These are phyloP conservation scores for Glycyrrhiza uralensis DNA, from an alignment of 306 rosid species.

Conservation along the genomic window DNA sequence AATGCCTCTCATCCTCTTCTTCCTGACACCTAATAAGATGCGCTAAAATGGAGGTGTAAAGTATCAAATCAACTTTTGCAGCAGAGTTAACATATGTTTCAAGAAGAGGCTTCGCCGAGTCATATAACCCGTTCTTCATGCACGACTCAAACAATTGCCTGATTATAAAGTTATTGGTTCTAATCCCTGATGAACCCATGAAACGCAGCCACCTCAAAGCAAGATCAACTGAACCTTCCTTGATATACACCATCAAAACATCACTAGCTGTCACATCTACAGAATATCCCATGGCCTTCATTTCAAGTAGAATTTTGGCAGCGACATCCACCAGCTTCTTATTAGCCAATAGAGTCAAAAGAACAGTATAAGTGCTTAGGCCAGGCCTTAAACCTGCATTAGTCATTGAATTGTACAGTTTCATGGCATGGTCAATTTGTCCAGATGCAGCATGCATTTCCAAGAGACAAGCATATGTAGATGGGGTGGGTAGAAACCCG, in stretches of 20 bases:
- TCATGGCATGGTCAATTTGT: conserved; percentile 83
- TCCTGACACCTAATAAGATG: conserved; percentile 94
- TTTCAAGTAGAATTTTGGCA: conserved; percentile 75
- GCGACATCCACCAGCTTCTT: conserved; percentile 61
- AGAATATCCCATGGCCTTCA: conserved; percentile 90
- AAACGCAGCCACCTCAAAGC: conserved; percentile 91
- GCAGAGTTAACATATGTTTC: conserved; percentile 82
- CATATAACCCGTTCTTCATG: conserved; percentile 78
- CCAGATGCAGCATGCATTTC: conserved; percentile 95
- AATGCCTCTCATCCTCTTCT: conserved; percentile 77
- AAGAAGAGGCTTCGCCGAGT: conserved; percentile 86
- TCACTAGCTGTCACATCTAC: conserved; percentile 95
- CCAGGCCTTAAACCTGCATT: conserved; percentile 87
- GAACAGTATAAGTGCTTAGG: conserved; percentile 74
- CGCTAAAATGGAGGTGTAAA: conserved; percentile 88
- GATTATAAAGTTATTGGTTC: conserved; percentile 83
- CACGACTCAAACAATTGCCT: conserved; percentile 93
- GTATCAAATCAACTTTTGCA: conserved; percentile 89
- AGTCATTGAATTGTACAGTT: conserved; percentile 85
- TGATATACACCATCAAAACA: conserved; percentile 87
- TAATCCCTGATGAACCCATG: conserved; percentile 91
- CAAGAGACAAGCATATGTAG: conserved; percentile 82
- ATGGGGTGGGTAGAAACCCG: conserved; percentile 92
- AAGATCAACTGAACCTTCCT: conserved; percentile 87
- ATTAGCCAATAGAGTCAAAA: conserved; percentile 75